A percentile compares a stretch with the other conserved stretches of the same genome.
These are phyloP conservation scores for Diophrys appendiculata DNA, from an alignment of 73 alveolate genomes.

Conservation along the genomic window DNA sequence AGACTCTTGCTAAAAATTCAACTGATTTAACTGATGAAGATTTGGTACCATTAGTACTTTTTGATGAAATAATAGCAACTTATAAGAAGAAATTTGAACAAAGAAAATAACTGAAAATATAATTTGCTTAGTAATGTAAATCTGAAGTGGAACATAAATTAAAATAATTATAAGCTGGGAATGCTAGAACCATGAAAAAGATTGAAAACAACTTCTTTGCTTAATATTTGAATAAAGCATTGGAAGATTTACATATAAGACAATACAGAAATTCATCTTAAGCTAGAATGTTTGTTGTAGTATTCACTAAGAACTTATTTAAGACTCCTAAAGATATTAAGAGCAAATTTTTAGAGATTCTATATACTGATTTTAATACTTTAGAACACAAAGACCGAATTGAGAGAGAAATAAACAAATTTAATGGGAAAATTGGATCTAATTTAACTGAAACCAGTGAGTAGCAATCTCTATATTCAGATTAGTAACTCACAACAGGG, in stretches of 20 bases:
- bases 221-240: constrained; percentile 10
- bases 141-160: constrained; percentile 36
- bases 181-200: constrained; percentile 45
- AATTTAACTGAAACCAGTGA: too few relatives aligned
- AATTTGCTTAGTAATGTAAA: constrained; percentile 10
- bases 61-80: constrained; percentile 29
- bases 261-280: neutral
- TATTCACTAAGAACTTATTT: constrained; percentile 9
- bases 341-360: neutral
- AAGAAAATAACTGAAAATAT: neutral
- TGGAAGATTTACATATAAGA: constrained; percentile 13
- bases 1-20: constrained; percentile 37
- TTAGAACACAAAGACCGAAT: constrained; percentile 14
- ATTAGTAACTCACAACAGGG: too few relatives aligned
- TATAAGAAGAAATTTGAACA: constrained; percentile 23
- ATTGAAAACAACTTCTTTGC: constrained; percentile 49
- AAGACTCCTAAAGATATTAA: constrained; percentile 12
- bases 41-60: constrained; percentile 51
- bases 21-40: constrained; percentile 63
- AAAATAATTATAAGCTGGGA: constrained; percentile 38
- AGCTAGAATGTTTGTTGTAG: constrained; percentile 9
- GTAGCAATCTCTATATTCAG: too few relatives aligned
- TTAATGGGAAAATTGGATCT: too few relatives aligned
- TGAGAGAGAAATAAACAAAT: constrained; percentile 6
- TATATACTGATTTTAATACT: neutral